phyloP scores from a whole-genome alignment of 495 filamentous ascomycete genomes.

The Penicillium desertorum region DNA sequence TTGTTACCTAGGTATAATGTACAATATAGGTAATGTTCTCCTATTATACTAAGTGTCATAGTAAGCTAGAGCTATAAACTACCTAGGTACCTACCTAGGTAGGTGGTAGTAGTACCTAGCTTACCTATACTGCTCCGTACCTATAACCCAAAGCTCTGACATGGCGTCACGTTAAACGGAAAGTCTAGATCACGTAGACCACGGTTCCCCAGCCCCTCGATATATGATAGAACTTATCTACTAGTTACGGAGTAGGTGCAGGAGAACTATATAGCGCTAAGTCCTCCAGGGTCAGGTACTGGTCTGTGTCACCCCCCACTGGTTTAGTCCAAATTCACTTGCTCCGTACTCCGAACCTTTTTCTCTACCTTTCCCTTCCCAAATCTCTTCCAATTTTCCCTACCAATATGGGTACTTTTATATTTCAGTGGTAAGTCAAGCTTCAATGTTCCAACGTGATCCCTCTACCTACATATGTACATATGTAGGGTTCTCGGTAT shows the following conservation, averaged over 20 bases:
- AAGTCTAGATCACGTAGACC: slow-evolving; percentile 7
- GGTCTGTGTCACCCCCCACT: slow-evolving; percentile 25
- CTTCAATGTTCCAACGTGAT: too few relatives aligned
- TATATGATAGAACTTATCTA: not conserved
- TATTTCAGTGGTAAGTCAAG: slow-evolving; percentile 45
- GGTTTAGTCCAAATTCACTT: slow-evolving; percentile 1
- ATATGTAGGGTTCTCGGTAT: too few relatives aligned
- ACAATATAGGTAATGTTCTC: too few relatives aligned
- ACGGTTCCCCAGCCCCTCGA: not conserved
- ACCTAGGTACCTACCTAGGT: not conserved
- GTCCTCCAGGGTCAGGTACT: slow-evolving; percentile 9
- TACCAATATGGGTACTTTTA: slow-evolving; percentile 41
- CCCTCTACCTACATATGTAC: too few relatives aligned
- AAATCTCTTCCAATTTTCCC: slow-evolving; percentile 4
- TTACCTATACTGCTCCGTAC: too few relatives aligned
- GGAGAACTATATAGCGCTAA: not conserved
- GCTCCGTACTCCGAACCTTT: not conserved
- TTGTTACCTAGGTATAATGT: too few relatives aligned
- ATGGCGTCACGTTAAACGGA: not conserved
- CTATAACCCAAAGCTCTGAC: not conserved
- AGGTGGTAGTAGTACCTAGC: too few relatives aligned
- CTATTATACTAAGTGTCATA: too few relatives aligned
- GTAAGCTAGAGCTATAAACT: too few relatives aligned
- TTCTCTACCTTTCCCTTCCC: not conserved
- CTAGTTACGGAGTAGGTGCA: too few relatives aligned